Conservation (phyloP, 306 rosid species). For the Nissolia schottii region DNA sequence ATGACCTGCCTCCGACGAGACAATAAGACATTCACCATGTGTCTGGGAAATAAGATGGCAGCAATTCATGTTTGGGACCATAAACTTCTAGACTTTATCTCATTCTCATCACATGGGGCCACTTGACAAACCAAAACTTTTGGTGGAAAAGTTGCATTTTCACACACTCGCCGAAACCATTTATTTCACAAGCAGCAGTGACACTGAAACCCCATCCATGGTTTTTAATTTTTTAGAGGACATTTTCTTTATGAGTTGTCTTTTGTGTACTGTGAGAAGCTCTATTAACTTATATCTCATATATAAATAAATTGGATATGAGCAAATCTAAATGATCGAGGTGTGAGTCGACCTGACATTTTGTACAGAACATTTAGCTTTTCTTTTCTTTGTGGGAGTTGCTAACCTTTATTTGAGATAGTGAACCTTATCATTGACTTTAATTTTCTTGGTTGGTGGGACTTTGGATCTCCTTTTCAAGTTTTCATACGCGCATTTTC, state of each 20-base stretch:
- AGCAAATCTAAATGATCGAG: too few relatives aligned
- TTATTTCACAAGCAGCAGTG: background rate
- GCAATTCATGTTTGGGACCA: slow-evolving; percentile 33
- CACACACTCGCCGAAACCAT: background rate
- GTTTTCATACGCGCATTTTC: background rate
- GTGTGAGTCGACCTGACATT: too few relatives aligned
- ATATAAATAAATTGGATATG: too few relatives aligned
- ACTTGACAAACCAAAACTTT: slow-evolving; percentile 20
- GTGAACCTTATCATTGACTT: slow-evolving; percentile 5
- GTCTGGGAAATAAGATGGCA: slow-evolving; percentile 27
- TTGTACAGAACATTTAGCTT: too few relatives aligned
- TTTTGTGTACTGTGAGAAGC: too few relatives aligned
- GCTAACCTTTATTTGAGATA: background rate
- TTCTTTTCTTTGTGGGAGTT: too few relatives aligned
- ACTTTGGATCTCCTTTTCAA: slow-evolving; percentile 12
- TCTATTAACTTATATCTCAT: too few relatives aligned
- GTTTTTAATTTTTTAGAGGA: background rate
- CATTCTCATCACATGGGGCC: slow-evolving; percentile 32
- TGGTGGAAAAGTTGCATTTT: slow-evolving; percentile 21
- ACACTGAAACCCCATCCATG: background rate
- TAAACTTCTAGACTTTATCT: slow-evolving; percentile 19
- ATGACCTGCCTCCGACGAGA: slow-evolving; percentile 26
- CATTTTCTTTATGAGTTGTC: background rate
- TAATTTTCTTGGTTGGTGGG: background rate
- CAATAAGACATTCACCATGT: slow-evolving; percentile 42